A percentile compares a stretch with the other conserved stretches of the same genome.
phyloP scores from a whole-genome alignment of 352 stramenopile species.

The Phytophthora sansomeana region DNA sequence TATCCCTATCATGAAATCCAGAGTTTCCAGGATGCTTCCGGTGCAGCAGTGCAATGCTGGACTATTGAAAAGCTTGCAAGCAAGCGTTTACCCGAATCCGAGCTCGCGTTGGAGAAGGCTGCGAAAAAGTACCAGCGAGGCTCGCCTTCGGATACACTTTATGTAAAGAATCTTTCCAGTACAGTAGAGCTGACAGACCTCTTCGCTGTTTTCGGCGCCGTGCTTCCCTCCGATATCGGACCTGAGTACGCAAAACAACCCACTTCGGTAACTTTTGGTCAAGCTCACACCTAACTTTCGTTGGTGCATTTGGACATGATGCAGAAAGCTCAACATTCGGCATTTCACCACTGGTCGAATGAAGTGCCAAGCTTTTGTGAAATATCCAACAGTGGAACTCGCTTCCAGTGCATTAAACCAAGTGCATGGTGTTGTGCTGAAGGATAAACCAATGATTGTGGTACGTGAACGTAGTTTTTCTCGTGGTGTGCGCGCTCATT shows the following conservation, averaged over 20 bases:
- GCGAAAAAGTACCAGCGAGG: constrained; percentile 79
- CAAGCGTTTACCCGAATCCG: constrained; percentile 28
- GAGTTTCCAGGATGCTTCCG: constrained; percentile 29
- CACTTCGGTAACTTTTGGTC: too few species aligned
- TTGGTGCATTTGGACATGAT: neutral
- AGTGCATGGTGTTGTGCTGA: constrained; percentile 76
- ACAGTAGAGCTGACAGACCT: constrained; percentile 56
- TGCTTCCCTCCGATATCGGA: constrained; percentile 36
- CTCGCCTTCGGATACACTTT: constrained; percentile 63
- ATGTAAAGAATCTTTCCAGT: constrained; percentile 86
- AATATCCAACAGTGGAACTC: constrained; percentile 59
- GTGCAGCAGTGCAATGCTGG: constrained; percentile 25
- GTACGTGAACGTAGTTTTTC: constrained; percentile 48
- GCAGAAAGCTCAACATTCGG: constrained; percentile 59
- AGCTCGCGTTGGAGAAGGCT: constrained; percentile 52
- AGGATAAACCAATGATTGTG: constrained; percentile 84
- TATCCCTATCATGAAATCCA: constrained; percentile 13
- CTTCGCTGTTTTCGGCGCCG: constrained; percentile 54
- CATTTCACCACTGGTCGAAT: constrained; percentile 85
- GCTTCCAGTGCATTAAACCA: constrained; percentile 59
- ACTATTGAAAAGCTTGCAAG: constrained; percentile 32
- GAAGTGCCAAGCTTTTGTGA: constrained; percentile 89
- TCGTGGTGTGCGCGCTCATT: constrained; percentile 32
- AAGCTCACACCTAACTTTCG: constrained; percentile 1
- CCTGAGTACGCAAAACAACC: constrained; percentile 33